Base-by-base conservation (phyloP, 805 yeast genomes). In the Vanderwaltozyma tropicalis region DNA sequence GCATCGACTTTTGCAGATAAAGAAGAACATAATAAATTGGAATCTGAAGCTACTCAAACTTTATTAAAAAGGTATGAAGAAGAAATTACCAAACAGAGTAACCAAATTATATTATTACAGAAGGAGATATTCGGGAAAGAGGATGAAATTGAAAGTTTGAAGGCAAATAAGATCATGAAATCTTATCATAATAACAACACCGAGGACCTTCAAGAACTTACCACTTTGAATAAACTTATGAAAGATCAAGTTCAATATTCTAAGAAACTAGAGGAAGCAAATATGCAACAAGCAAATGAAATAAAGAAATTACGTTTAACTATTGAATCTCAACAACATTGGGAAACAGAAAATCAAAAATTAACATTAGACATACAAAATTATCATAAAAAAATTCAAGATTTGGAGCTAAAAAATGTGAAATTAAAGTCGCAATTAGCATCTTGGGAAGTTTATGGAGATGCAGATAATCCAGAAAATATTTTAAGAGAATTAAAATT, bases 241-340 rank as follows among this genome's bases (percentile, higher is more conserved):
- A 48, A 55, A 16, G 67, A 66, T 20, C 78, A 74, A 48, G 47
- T 71, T 28, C 53, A 61, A 19, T 66, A 70, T 44, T 55, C 71
- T 31, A 59, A 66, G 46, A 67, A 64, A 30, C 48, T 71, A 41
- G 85, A 79, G 43, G 62, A 66, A 5, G 69, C 71, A 43, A 71
- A 74, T 42, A 60, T 76, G 36, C 61, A 67, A 7, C 76, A 79
- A 49, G 61, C 74, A 17, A 71, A 67, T 41, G 69, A 74, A 28
- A 65, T 80, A 40, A 68, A 68, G 43, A 61, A 64, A 9, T 59
- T 75, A 18, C 71, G 72, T 20, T 43, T 47, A 17, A 14, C 43
- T 3, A 47, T 37, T 15, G 58, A 56, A 9, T 47, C 55, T 1
- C 44, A 39, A 9, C 31, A 41, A 11, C 55, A 53, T 34, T 50